Percentiles rank a stretch among this genome's conserved stretches.
These are phyloP conservation scores for Pleurotus eryngii DNA, from an alignment of 768 basidiomycete species.

Conservation along the genomic window DNA sequence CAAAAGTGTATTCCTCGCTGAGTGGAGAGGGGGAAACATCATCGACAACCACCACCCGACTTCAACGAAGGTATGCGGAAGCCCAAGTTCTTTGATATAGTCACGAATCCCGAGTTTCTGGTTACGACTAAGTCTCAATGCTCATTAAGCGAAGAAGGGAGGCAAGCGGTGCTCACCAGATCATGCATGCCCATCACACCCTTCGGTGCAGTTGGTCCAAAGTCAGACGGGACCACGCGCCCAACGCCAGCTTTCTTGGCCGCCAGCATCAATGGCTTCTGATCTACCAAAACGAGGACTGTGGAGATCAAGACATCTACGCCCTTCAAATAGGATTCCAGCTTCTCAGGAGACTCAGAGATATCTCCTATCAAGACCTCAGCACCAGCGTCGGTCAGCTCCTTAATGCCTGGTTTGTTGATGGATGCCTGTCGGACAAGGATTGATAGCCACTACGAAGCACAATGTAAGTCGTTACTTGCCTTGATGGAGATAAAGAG, in stretches of 20 bases:
- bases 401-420: background rate
- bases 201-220: background rate
- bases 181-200: background rate
- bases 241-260: conserved; percentile 1
- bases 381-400: background rate
- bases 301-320: conserved; percentile 4
- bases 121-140: background rate
- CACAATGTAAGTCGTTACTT: background rate
- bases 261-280: background rate
- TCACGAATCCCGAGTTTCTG: conserved; percentile 1
- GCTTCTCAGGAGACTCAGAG: background rate
- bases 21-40: background rate
- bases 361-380: background rate
- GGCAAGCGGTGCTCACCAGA: background rate
- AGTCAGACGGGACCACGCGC: background rate
- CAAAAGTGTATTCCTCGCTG: background rate
- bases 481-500: background rate
- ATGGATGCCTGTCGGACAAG: background rate
- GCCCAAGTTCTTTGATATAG: background rate
- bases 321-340: background rate
- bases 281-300: background rate
- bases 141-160: background rate
- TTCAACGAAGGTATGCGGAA: background rate
- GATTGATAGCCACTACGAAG: background rate
- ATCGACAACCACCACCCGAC: background rate